Base-by-base conservation (phyloP, 2,329 filamentous ascomycete genomes). In the Domatiomyces catenatus region DNA sequence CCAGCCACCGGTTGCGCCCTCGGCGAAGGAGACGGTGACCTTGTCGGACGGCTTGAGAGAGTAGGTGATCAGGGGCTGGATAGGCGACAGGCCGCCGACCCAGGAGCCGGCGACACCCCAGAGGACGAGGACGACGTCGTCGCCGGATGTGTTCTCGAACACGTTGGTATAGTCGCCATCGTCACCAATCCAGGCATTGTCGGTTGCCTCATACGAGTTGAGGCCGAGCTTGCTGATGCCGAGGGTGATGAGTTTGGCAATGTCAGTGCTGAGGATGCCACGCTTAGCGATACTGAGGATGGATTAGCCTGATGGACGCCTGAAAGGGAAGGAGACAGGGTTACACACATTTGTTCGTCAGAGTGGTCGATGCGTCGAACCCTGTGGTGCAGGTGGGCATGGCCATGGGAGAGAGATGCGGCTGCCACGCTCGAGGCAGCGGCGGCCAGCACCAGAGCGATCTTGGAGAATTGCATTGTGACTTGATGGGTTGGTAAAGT, bases 361-460 rank as follows among this genome's bases (percentile, higher is more conserved):
- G 39, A 12, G 17, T 43, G 39, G 20, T 18, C 17, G 18, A 20
- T 12, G 3, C 32, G 45, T 22, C 49, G 50, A 51, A 54, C 53
- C 52, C 55, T 50, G 39, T 55, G 53, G 39, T 55, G 53, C 47
- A 50, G 53, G 51, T 53, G 55, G 19, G 52, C 51, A 50, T 57
- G 55, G 48, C 44, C 53, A 46, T 57, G 55, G 44, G 51, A 28
- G 36, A 50, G 50, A 50, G 56, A 54, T 53, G 57, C 56, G 28
- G 52, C 50, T 42, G 57, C 53, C 50, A 58, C 54, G 47, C 57
- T 53, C 42, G 52, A 50, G 36, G 54, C 57, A 42, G 58, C 54
- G 53, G 57, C 58, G 57, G 52, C 54, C 53, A 59, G 57, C 57
- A 59, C 57, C 54, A 59, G 48, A 45, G 56, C 52, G 36, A 54